phyloP scores from a whole-genome alignment of 106 monocot species.

The Ottelia alismoides region DNA sequence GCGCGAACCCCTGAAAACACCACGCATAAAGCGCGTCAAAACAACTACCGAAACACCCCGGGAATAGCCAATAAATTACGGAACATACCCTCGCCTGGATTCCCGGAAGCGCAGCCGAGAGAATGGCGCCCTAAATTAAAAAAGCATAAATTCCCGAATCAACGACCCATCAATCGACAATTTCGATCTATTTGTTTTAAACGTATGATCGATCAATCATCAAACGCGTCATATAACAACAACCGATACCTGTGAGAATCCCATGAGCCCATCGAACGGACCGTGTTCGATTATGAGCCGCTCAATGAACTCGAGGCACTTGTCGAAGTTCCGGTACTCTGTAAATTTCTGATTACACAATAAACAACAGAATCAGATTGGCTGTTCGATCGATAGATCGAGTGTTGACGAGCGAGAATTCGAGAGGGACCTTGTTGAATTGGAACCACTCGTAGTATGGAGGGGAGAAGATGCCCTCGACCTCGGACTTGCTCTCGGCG shows the following conservation, averaged over 20 bases:
- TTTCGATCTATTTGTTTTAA: neutral
- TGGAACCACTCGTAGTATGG: conserved; percentile 99
- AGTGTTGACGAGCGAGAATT: neutral
- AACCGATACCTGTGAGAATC: conserved; percentile 95
- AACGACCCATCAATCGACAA: neutral
- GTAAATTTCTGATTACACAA: conserved; percentile 25
- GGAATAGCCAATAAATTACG: too few relatives aligned
- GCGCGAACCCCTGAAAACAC: conserved; percentile 19
- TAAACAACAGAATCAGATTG: neutral
- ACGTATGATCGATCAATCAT: neutral
- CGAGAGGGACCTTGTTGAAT: conserved; percentile 40
- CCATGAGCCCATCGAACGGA: conserved; percentile 96
- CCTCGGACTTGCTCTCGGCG: conserved; percentile 74
- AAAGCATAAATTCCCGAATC: neutral
- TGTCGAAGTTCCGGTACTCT: conserved; percentile 63
- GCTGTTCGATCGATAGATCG: neutral
- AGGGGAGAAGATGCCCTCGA: conserved; percentile 76
- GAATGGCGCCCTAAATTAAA: conserved; percentile 56
- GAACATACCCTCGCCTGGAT: conserved; percentile 75
- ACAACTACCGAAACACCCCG: too few relatives aligned
- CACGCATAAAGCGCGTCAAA: too few relatives aligned
- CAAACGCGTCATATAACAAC: too few relatives aligned
- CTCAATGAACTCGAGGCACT: conserved; percentile 71
- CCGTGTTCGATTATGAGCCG: conserved; percentile 73
- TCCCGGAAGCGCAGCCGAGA: conserved; percentile 69